Conservation (phyloP, 192 early-diverging fungal species). For the Chytriomyces sp. region DNA sequence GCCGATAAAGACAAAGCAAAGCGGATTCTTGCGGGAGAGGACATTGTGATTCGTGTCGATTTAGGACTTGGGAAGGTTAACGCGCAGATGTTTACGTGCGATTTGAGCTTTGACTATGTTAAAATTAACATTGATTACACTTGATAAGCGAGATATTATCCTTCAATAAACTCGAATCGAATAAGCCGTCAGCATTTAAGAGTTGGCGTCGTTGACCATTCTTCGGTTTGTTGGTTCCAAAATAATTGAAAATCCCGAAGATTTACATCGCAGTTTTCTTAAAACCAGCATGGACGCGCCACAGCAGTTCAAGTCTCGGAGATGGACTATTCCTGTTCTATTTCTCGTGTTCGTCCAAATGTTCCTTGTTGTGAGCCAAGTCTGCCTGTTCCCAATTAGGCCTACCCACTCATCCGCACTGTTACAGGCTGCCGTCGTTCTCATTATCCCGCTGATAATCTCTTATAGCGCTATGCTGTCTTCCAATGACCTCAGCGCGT, state of each 20-base stretch:
- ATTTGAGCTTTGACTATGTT: slow-evolving; percentile 92
- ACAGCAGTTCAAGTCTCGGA: neutral
- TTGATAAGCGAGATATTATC: neutral
- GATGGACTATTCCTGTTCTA: neutral
- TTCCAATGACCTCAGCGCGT: neutral
- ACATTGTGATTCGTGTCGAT: slow-evolving; percentile 79
- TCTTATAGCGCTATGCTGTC: neutral
- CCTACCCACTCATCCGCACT: neutral
- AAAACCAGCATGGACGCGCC: too few relatives aligned
- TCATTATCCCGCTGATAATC: neutral
- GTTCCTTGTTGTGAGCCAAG: neutral
- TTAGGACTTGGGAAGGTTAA: slow-evolving; percentile 75
- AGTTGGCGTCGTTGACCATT: too few relatives aligned
- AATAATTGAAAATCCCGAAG: too few relatives aligned
- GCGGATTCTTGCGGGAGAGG: slow-evolving; percentile 81
- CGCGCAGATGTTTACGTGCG: slow-evolving; percentile 93
- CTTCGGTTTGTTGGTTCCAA: too few relatives aligned
- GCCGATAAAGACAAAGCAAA: slow-evolving; percentile 64
- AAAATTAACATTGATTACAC: slow-evolving; percentile 90
- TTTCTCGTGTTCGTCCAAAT: slow-evolving; percentile 3
- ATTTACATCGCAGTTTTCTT: too few relatives aligned
- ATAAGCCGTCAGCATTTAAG: too few relatives aligned
- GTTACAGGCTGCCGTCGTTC: neutral
- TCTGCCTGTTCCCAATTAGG: neutral
- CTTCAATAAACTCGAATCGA: too few relatives aligned